These are phyloP conservation scores for Asterophora lycoperdoides DNA, from an alignment of 768 basidiomycete species.

Conservation along the genomic window DNA sequence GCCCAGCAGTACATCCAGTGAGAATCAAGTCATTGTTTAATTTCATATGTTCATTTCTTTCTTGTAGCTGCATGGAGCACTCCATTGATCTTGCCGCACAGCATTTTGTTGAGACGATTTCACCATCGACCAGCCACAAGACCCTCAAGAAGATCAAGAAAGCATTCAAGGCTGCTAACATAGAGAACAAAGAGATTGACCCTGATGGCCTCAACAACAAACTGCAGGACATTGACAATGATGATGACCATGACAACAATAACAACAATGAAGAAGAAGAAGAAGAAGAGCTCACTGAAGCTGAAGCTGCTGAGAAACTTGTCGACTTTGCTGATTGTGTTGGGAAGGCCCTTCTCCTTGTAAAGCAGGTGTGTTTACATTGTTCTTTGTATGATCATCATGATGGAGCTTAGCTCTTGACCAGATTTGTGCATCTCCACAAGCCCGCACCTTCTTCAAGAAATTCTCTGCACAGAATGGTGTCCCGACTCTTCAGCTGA, in stretches of 20 bases:
- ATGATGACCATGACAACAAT: no score
- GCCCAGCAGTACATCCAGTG: background rate
- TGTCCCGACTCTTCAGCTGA: background rate
- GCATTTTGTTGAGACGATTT: constrained; percentile 9
- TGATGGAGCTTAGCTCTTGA: no score
- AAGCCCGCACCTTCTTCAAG: background rate
- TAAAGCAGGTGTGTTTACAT: no score
- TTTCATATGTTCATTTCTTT: background rate
- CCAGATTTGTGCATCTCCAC: constrained; percentile 5
- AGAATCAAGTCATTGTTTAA: background rate
- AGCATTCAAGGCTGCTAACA: background rate
- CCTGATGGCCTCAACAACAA: no score
- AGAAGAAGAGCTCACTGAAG: no score
- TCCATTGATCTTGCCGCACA: constrained; percentile 12
- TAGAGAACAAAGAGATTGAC: no score
- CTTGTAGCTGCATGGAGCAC: constrained; percentile 20
- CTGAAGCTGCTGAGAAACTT: no score
- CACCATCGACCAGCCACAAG: constrained; percentile 20
- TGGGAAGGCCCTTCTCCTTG: no score
- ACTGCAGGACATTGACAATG: no score
- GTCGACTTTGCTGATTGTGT: no score
- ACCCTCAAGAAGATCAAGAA: constrained; percentile 28
- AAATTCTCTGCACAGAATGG: background rate
- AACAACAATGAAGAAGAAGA: no score
- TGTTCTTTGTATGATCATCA: no score